Percentiles rank a stretch among this genome's conserved stretches.
These are phyloP conservation scores for Puccinia horiana DNA, from an alignment of 1,284 basidiomycete genomes.

Conservation along the genomic window DNA sequence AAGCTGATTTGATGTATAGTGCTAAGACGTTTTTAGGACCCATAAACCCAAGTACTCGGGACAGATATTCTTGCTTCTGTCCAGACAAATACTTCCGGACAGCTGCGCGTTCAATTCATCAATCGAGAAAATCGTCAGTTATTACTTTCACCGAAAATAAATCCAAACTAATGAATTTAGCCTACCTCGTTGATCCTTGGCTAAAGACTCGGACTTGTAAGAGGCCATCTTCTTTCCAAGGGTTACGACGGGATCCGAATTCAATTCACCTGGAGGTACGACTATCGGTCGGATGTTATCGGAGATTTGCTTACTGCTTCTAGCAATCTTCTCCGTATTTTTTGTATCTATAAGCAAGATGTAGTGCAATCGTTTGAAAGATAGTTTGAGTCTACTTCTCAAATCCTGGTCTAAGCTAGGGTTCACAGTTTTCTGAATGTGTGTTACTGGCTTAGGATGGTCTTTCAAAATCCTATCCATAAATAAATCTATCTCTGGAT, in stretches of 20 bases:
- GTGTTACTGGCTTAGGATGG: no score
- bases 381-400: not conserved
- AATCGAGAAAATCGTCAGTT: not conserved
- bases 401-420: not conserved
- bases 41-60: not conserved
- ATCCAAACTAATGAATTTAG: not conserved
- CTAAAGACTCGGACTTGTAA: not conserved
- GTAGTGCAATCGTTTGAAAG: not conserved
- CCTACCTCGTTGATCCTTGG: not conserved
- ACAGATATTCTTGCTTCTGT: not conserved
- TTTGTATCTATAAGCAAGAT: not conserved
- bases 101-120: not conserved
- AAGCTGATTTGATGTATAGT: not conserved
- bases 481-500: not conserved
- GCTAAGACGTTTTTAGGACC: not conserved
- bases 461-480: not conserved
- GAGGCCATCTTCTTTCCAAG: constrained; percentile 2
- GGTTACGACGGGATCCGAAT: not conserved
- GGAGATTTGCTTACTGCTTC: not conserved
- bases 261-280: not conserved
- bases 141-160: not conserved
- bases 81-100: not conserved
- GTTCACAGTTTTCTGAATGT: not conserved
- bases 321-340: not conserved
- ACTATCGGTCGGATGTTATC: not conserved